A percentile compares a stretch with the other conserved stretches of the same genome.
phyloP scores from a whole-genome alignment of 352 stramenopile genomes.

The Globisporangium barbulae region DNA sequence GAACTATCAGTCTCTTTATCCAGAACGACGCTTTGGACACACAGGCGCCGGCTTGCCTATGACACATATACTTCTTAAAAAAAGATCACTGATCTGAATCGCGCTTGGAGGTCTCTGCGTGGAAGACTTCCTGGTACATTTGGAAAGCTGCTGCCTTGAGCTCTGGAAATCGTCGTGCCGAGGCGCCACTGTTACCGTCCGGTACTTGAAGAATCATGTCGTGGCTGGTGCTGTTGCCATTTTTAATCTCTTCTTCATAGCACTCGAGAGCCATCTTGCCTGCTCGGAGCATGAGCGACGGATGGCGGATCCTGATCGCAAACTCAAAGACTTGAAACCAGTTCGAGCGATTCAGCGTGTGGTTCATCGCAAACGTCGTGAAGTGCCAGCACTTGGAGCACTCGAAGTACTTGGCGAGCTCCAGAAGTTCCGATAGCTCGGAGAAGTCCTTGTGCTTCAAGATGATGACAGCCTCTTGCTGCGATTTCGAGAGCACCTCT shows the following conservation, averaged over 20 bases:
- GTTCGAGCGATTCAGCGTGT: neutral
- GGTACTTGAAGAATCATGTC: neutral
- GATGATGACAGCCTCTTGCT: constrained; percentile 10
- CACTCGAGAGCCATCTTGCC: constrained; percentile 7
- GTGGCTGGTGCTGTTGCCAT: neutral
- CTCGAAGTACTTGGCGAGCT: constrained; percentile 10
- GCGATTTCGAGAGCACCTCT: constrained; percentile 9
- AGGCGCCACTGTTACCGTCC: neutral
- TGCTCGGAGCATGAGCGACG: constrained; percentile 13
- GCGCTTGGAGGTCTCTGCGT: neutral
- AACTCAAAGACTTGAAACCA: constrained; percentile 9
- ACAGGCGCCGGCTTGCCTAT: neutral
- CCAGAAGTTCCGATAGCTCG: constrained; percentile 5
- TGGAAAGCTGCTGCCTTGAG: constrained; percentile 10
- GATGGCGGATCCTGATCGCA: constrained; percentile 6
- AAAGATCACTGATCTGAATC: neutral
- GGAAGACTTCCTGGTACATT: constrained; percentile 11
- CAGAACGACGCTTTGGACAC: constrained; percentile 2
- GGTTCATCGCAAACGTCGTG: constrained; percentile 11
- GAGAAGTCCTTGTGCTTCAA: neutral
- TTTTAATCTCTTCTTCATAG: neutral
- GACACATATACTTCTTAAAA: neutral
- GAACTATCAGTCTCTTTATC: neutral
- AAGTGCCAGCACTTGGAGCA: constrained; percentile 20
- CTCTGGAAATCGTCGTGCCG: neutral